Percentiles rank a stretch among this genome's conserved stretches.
Evolutionary conservation across 2,329 filamentous ascomycete genomes (phyloP).

Genomic region (Chalaropsis thielavioides): DNA sequence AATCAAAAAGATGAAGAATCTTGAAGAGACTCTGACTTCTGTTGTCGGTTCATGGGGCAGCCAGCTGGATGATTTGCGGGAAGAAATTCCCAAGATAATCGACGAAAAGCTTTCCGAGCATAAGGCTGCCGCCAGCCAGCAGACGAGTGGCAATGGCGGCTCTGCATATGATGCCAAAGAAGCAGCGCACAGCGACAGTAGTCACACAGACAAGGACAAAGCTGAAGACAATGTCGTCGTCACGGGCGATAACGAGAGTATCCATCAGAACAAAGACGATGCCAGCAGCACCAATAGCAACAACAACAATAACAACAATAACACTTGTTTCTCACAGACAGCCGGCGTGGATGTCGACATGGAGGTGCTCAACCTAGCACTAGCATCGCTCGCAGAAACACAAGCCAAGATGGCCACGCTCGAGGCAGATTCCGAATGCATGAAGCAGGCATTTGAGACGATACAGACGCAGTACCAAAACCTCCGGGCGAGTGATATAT

Average conservation of each 20-base stretch:
- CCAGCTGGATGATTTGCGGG: conserved; percentile 8
- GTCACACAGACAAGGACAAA: background rate
- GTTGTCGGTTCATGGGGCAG: conserved; percentile 8
- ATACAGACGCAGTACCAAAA: conserved; percentile 10
- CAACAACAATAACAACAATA: background rate
- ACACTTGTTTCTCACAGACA: background rate
- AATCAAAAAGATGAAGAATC: conserved; percentile 8
- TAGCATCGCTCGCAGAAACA: background rate
- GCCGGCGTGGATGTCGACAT: background rate
- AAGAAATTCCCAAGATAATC: conserved; percentile 5
- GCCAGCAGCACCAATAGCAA: background rate
- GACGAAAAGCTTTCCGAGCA: background rate
- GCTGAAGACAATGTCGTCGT: background rate
- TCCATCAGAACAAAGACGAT: background rate
- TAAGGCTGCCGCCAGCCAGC: background rate
- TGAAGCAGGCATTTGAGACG: conserved; percentile 1
- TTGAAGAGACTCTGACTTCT: conserved; percentile 8
- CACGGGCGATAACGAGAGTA: background rate
- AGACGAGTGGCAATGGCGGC: background rate
- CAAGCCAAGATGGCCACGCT: background rate
- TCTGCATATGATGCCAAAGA: background rate
- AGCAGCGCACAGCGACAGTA: background rate
- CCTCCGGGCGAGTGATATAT: conserved; percentile 10
- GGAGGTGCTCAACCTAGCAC: background rate
- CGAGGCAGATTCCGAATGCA: background rate